Percentiles rank a stretch among this genome's conserved stretches.
Evolutionary conservation across 2,329 filamentous ascomycete species (phyloP).

Genomic region (Aureobasidium sp.): DNA sequence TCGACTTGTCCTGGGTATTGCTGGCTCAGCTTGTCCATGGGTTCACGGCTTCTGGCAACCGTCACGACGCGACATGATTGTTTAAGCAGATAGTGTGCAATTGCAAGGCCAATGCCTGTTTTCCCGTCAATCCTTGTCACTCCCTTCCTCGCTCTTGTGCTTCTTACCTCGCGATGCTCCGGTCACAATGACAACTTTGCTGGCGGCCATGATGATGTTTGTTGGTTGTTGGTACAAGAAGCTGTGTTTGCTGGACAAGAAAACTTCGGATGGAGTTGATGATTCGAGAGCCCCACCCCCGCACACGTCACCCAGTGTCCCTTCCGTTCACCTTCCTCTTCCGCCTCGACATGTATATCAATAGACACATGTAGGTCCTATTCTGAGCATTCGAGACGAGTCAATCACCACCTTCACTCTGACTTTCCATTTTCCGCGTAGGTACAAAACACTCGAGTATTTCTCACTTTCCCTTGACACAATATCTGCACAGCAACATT

Average conservation of each 20-base stretch:
- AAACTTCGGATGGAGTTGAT: conserved; percentile 6
- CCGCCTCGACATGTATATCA: background rate
- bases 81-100: conserved; percentile 50
- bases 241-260: background rate
- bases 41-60: conserved; percentile 44
- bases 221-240: conserved; percentile 9
- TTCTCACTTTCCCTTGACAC: background rate
- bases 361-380: background rate
- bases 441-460: background rate
- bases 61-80: conserved; percentile 48
- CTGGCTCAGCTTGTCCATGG: conserved; percentile 45
- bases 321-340: background rate
- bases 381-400: background rate
- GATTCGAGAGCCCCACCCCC: background rate
- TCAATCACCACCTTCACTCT: background rate
- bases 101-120: conserved; percentile 52
- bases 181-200: conserved; percentile 45
- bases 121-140: background rate
- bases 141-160: background rate
- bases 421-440: too few species aligned
- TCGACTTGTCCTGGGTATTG: conserved; percentile 47
- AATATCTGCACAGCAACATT: background rate
- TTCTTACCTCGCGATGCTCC: conserved; percentile 52
- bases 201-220: conserved; percentile 8
- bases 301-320: conserved; percentile 10